These are phyloP conservation scores for Nemania bipapillata DNA, from an alignment of 2,329 filamentous ascomycete species.

Conservation along the genomic window DNA sequence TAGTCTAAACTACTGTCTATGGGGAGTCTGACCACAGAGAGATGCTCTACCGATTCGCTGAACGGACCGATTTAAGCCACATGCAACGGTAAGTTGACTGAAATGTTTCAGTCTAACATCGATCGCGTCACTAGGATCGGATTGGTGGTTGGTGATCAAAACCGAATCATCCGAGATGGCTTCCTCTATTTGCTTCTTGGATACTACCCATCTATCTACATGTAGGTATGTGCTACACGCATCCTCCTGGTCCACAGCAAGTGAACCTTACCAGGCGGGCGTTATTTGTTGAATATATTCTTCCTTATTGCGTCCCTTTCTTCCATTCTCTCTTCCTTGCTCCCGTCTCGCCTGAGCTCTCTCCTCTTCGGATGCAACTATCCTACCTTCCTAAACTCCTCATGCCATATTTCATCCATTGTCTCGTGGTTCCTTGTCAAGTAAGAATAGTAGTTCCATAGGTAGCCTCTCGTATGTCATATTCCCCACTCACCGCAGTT, in stretches of 20 bases:
- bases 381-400: not conserved
- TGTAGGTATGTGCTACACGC: no score
- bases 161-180: not conserved
- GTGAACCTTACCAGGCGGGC: not conserved
- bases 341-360: not conserved
- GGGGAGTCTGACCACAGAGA: no score
- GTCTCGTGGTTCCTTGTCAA: not conserved
- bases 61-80: not conserved
- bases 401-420: not conserved
- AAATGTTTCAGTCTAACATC: conserved; percentile 6
- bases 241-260: no score
- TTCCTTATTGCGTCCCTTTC: not conserved
- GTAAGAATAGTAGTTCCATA: not conserved
- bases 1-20: no score
- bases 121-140: not conserved
- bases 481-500: conserved; percentile 30
- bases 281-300: not conserved
- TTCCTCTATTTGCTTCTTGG: no score
- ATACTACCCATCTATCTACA: not conserved
- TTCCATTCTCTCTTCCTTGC: not conserved
- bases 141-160: conserved; percentile 2
- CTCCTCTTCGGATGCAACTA: not conserved
- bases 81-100: not conserved
- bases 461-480: not conserved
- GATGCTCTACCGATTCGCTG: conserved; percentile 6